Evolutionary conservation across 441 rosid genomes (phyloP).

Genomic region (Eutrema salsugineum): DNA sequence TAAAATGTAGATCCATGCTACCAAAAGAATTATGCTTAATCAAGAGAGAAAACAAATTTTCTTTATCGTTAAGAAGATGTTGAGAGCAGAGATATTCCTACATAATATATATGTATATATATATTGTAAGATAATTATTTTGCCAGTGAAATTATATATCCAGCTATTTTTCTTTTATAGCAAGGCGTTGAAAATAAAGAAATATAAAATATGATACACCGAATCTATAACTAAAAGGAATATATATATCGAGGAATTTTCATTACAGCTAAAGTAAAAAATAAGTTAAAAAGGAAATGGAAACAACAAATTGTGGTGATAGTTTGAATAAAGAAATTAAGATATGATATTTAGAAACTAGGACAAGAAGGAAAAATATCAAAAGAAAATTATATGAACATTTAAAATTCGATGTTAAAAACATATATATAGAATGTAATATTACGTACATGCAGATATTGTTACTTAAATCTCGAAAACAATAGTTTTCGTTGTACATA

Average conservation of each 20-base stretch:
- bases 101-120: not conserved
- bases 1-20: constrained; percentile 1
- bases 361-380: not conserved
- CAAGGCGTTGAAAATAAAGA: not conserved
- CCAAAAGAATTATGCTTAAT: not conserved
- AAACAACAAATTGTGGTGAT: not conserved
- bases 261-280: not conserved
- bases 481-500: too few relatives aligned
- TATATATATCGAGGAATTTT: not conserved
- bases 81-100: not conserved
- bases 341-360: not conserved
- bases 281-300: not conserved
- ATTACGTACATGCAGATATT: not conserved
- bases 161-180: not conserved
- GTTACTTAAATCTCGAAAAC: too few relatives aligned
- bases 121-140: not conserved
- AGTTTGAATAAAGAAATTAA: not conserved
- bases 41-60: not conserved
- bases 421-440: not conserved
- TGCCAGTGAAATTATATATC: not conserved
- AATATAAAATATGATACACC: not conserved
- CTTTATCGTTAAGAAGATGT: not conserved
- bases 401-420: too few relatives aligned
- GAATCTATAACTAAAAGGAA: not conserved
- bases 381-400: not conserved